Evolutionary conservation across 106 monocot species (phyloP).

Genomic region (Narthecium ossifragum): DNA sequence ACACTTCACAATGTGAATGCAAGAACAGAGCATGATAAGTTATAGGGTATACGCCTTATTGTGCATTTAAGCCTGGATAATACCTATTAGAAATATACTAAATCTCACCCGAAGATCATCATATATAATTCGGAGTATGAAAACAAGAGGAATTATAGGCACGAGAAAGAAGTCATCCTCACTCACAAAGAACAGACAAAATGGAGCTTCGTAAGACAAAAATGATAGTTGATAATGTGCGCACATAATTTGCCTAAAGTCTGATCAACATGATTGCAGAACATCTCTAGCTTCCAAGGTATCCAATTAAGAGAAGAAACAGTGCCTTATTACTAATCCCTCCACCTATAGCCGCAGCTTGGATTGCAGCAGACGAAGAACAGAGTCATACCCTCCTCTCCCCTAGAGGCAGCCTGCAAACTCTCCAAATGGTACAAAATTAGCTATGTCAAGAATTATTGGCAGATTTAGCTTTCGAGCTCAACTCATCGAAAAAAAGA

Average conservation of each 20-base stretch:
- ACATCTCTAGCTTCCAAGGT: neutral
- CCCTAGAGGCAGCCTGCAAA: slow-evolving; percentile 3
- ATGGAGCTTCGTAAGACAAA: neutral
- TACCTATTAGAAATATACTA: too few relatives aligned
- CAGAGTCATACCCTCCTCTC: slow-evolving; percentile 5
- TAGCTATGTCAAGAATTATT: neutral
- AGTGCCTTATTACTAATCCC: slow-evolving; percentile 4
- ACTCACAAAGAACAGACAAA: neutral
- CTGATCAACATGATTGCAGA: neutral
- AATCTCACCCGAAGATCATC: too few relatives aligned
- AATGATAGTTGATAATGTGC: neutral
- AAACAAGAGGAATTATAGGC: too few relatives aligned
- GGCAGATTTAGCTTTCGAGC: neutral
- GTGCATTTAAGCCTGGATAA: too few relatives aligned
- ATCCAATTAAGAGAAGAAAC: neutral
- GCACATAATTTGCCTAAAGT: neutral
- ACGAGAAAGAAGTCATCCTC: neutral
- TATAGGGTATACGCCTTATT: too few relatives aligned
- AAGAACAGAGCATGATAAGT: too few relatives aligned
- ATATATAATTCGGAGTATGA: too few relatives aligned
- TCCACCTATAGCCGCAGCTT: slow-evolving; percentile 7
- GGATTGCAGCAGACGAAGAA: slow-evolving; percentile 11
- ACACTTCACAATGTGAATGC: too few relatives aligned
- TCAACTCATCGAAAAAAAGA: neutral
- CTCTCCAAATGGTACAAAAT: neutral